Percentiles rank a stretch among this genome's conserved stretches.
Evolutionary conservation across 108 stramenopile species (phyloP).

Genomic region (Cyclotella sp.): DNA sequence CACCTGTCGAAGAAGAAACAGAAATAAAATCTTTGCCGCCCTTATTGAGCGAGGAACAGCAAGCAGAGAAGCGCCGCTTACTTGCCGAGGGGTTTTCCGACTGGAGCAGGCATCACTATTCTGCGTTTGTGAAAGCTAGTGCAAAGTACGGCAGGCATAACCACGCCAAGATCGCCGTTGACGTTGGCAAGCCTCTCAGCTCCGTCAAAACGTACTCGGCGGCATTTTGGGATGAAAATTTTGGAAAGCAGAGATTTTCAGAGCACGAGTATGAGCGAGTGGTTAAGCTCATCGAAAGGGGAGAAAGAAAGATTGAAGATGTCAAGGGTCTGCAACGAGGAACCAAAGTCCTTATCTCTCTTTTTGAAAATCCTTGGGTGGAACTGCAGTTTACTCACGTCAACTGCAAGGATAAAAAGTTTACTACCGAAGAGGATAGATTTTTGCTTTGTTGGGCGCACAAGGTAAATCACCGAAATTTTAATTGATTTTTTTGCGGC

Average conservation of each 20-base stretch:
- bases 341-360: slow-evolving; percentile 67
- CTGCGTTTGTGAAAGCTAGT: slow-evolving; percentile 88
- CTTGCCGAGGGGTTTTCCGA: slow-evolving; percentile 92
- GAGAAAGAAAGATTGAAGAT: slow-evolving; percentile 81
- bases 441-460: slow-evolving; percentile 67
- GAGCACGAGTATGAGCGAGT: slow-evolving; percentile 90
- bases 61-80: slow-evolving; percentile 69
- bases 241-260: slow-evolving; percentile 76
- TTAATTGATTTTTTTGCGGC: not conserved
- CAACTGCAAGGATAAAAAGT: slow-evolving; percentile 60
- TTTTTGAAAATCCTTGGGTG: slow-evolving; percentile 91
- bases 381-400: slow-evolving; percentile 81
- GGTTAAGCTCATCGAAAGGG: slow-evolving; percentile 80
- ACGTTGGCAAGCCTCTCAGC: slow-evolving; percentile 73
- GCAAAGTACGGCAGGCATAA: slow-evolving; percentile 74
- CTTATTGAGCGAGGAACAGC: slow-evolving; percentile 66
- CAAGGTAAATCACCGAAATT: slow-evolving; percentile 57
- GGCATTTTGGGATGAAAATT: slow-evolving; percentile 78
- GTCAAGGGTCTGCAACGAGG: slow-evolving; percentile 75
- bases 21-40: slow-evolving; percentile 66
- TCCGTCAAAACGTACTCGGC: slow-evolving; percentile 63
- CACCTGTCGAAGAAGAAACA: slow-evolving; percentile 30
- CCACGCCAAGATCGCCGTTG: slow-evolving; percentile 69
- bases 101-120: slow-evolving; percentile 93
- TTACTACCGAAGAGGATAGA: slow-evolving; percentile 51